A percentile compares a stretch with the other conserved stretches of the same genome.
These are phyloP conservation scores for Spizellomyces punctatus DNA, from an alignment of 192 early-diverging fungal genomes.

Conservation along the genomic window DNA sequence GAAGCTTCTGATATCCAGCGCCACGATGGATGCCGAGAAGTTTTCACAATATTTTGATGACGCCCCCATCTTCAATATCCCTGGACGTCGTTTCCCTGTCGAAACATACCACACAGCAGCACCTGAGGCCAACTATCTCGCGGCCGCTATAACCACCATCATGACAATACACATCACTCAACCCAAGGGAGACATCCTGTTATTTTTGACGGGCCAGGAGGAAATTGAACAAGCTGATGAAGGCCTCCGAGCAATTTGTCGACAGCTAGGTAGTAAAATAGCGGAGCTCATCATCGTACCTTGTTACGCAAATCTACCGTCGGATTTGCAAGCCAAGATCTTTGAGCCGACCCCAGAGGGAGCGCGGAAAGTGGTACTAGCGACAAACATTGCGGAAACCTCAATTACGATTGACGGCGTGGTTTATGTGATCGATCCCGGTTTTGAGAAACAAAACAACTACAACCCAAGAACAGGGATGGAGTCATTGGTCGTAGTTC, in stretches of 20 bases:
- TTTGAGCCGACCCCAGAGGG: conserved; percentile 88
- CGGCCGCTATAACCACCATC: conserved; percentile 89
- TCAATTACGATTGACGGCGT: conserved; percentile 98
- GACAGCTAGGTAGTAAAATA: conserved; percentile 84
- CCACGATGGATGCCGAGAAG: conserved; percentile 97
- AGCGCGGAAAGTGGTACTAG: conserved; percentile 80
- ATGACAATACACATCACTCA: conserved; percentile 93
- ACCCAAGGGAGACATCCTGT: conserved; percentile 85
- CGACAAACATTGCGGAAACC: conserved; percentile 99
- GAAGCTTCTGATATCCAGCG: conserved; percentile 93
- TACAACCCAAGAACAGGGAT: conserved; percentile 97
- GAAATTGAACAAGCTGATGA: conserved; percentile 96
- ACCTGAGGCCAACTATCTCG: conserved; percentile 95
- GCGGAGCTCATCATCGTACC: conserved; percentile 82
- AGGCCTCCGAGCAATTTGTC: conserved; percentile 70
- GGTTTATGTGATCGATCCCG: conserved; percentile 94
- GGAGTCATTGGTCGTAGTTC: conserved; percentile 93
- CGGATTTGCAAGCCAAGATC: conserved; percentile 93
- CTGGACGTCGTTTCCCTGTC: conserved; percentile 91
- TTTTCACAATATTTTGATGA: conserved; percentile 96
- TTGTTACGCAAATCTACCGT: conserved; percentile 92
- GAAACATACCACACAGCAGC: conserved; percentile 94
- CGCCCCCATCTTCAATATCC: conserved; percentile 91
- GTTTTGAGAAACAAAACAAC: conserved; percentile 95
- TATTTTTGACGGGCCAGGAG: conserved; percentile 97